These are phyloP conservation scores for Pichia heedii DNA, from an alignment of 805 yeast species.

Conservation along the genomic window DNA sequence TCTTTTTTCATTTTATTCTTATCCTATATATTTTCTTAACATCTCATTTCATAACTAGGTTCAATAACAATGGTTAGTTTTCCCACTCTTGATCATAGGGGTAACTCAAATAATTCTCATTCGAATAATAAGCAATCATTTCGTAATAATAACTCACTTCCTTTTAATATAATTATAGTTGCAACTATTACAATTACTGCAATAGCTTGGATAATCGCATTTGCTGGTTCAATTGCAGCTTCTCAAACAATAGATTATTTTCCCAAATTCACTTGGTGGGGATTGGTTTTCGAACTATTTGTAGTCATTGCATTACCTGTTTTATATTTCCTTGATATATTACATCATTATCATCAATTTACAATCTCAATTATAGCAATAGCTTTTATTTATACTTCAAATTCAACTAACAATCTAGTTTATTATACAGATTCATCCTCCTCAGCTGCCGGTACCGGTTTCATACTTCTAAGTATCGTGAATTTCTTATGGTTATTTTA, in stretches of 20 bases:
- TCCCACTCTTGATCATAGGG: background rate
- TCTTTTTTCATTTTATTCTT: too few species aligned
- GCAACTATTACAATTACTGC: constrained; percentile 14
- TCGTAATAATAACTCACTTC: background rate
- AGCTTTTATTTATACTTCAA: constrained; percentile 78
- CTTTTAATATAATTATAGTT: constrained; percentile 4
- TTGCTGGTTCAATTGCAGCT: constrained; percentile 74
- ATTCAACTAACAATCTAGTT: constrained; percentile 71
- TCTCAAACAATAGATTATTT: constrained; percentile 33
- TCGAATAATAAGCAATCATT: background rate
- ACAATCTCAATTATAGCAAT: constrained; percentile 51
- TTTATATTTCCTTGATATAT: constrained; percentile 49
- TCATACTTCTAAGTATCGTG: constrained; percentile 70
- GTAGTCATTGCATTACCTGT: constrained; percentile 42
- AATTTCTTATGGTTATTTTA: constrained; percentile 81
- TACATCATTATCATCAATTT: constrained; percentile 60
- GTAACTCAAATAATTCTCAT: background rate
- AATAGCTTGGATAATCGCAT: constrained; percentile 79
- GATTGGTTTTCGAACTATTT: constrained; percentile 68
- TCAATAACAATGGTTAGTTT: background rate
- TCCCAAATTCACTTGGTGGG: constrained; percentile 97
- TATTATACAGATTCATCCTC: constrained; percentile 56
- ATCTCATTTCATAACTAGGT: too few species aligned
- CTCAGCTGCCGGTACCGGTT: constrained; percentile 90
- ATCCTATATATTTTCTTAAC: too few species aligned